Conservation (phyloP, 2,329 filamentous ascomycete species). For the Colletotrichum musae region DNA sequence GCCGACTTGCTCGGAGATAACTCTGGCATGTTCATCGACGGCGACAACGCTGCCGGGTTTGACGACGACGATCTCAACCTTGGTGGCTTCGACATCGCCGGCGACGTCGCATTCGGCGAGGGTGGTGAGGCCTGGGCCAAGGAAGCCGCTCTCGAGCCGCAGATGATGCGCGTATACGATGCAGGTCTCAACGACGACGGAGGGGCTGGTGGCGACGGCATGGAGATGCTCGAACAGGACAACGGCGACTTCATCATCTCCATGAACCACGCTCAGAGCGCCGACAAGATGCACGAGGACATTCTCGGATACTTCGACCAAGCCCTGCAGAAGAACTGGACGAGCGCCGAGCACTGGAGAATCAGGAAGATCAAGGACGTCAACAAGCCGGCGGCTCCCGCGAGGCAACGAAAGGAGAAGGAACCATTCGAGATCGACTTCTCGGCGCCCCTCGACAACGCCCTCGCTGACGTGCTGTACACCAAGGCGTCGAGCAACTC, state of each 20-base stretch:
- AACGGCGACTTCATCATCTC: slow-evolving; percentile 84
- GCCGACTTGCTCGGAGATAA: slow-evolving; percentile 73
- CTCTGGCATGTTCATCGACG: slow-evolving; percentile 87
- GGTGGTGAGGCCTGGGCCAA: slow-evolving; percentile 96
- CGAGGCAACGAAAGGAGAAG: slow-evolving; percentile 88
- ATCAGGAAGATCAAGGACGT: slow-evolving; percentile 91
- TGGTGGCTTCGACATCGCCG: slow-evolving; percentile 78
- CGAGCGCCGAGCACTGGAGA: slow-evolving; percentile 98
- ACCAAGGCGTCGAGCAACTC: slow-evolving; percentile 85
- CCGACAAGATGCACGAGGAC: slow-evolving; percentile 85
- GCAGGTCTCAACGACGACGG: slow-evolving; percentile 70
- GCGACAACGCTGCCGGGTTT: slow-evolving; percentile 86
- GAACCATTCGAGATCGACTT: slow-evolving; percentile 98
- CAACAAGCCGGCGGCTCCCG: slow-evolving; percentile 73
- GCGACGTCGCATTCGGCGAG: slow-evolving; percentile 90
- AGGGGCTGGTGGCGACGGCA: slow-evolving; percentile 67
- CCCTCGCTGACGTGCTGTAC: slow-evolving; percentile 82
- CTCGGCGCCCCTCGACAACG: slow-evolving; percentile 77
- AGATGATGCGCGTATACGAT: slow-evolving; percentile 86
- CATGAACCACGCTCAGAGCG: slow-evolving; percentile 73
- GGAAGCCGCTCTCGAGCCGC: slow-evolving; percentile 88
- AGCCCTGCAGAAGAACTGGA: slow-evolving; percentile 96
- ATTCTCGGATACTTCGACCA: slow-evolving; percentile 99
- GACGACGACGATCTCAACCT: slow-evolving; percentile 76
- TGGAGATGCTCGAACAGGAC: slow-evolving; percentile 73